Evolutionary conservation across 306 rosid genomes (phyloP).

Genomic region (Vigna radiata): DNA sequence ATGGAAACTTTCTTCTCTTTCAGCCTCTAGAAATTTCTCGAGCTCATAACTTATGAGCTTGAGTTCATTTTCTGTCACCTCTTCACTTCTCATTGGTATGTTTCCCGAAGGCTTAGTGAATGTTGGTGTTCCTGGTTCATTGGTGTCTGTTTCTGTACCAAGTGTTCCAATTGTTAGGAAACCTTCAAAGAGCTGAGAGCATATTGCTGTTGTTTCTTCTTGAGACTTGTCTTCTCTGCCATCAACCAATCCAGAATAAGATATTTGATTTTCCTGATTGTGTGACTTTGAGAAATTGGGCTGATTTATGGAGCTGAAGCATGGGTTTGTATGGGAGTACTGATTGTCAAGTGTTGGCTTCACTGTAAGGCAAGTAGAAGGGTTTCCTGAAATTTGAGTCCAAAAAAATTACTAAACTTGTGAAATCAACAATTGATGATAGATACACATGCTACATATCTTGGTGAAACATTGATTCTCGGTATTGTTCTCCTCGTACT

Average conservation of each 20-base stretch:
- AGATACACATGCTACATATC: conserved; percentile 31
- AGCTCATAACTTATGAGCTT: conserved; percentile 73
- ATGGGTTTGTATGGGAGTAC: conserved; percentile 57
- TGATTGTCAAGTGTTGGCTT: conserved; percentile 65
- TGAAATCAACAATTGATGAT: conserved; percentile 41
- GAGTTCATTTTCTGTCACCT: conserved; percentile 74
- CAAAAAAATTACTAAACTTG: conserved; percentile 42
- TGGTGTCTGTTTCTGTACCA: conserved; percentile 61
- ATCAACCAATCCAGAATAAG: conserved; percentile 49
- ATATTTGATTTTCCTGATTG: conserved; percentile 52
- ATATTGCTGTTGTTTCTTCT: conserved; percentile 54
- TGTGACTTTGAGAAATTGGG: conserved; percentile 46
- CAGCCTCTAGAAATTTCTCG: conserved; percentile 81
- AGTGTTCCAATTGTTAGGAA: conserved; percentile 95
- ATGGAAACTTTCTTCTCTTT: conserved; percentile 60
- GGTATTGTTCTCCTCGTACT: conserved; percentile 36
- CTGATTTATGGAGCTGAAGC: conserved; percentile 52
- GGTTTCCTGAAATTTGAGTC: conserved; percentile 67
- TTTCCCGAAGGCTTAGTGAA: conserved; percentile 69
- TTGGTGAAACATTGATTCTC: conserved; percentile 30
- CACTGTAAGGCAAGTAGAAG: conserved; percentile 64
- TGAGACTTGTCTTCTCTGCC: conserved; percentile 42
- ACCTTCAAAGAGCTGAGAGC: conserved; percentile 79
- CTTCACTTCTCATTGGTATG: conserved; percentile 50
- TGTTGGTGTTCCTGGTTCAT: conserved; percentile 84